Conservation (phyloP, 2,329 filamentous ascomycete species). For the Alternaria ventricosa region DNA sequence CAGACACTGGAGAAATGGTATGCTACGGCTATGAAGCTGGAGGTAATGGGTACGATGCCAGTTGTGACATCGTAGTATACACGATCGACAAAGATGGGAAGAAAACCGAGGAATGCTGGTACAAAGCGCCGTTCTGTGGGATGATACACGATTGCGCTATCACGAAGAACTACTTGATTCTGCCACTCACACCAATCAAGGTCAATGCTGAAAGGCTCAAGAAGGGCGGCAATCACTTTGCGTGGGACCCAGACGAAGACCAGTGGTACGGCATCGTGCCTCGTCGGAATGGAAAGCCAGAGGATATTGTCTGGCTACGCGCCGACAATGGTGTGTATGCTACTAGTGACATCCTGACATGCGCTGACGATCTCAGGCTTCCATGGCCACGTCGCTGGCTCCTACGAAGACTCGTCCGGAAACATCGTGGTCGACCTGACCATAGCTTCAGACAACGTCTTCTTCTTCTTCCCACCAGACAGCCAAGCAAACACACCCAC, state of each 20-base stretch:
- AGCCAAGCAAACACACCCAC: conserved; percentile 35
- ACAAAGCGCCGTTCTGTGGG: conserved; percentile 48
- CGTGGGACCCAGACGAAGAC: conserved; percentile 58
- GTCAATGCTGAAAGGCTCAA: conserved; percentile 45
- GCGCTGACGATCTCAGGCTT: conserved; percentile 35
- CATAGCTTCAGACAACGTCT: conserved; percentile 52
- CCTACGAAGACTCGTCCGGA: conserved; percentile 49
- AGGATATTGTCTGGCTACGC: conserved; percentile 61
- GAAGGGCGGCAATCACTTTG: conserved; percentile 50
- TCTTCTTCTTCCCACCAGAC: conserved; percentile 52
- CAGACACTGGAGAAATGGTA: conserved; percentile 52
- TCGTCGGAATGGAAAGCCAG: conserved; percentile 56
- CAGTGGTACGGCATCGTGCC: conserved; percentile 64
- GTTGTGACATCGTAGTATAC: conserved; percentile 50
- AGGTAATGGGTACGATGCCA: conserved; percentile 42
- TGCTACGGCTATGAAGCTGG: conserved; percentile 53
- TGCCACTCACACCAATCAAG: conserved; percentile 50
- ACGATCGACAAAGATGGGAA: conserved; percentile 48
- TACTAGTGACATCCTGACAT: not conserved
- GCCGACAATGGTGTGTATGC: conserved; percentile 56
- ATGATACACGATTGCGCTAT: conserved; percentile 52
- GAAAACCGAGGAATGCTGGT: conserved; percentile 51
- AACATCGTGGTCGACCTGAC: conserved; percentile 50
- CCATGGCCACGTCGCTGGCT: conserved; percentile 52
- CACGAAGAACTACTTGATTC: conserved; percentile 48